Evolutionary conservation across 2,329 filamentous ascomycete genomes (phyloP), one percentile per base, ranked within the genome.

Genomic region (Neospermospora avenae): DNA sequence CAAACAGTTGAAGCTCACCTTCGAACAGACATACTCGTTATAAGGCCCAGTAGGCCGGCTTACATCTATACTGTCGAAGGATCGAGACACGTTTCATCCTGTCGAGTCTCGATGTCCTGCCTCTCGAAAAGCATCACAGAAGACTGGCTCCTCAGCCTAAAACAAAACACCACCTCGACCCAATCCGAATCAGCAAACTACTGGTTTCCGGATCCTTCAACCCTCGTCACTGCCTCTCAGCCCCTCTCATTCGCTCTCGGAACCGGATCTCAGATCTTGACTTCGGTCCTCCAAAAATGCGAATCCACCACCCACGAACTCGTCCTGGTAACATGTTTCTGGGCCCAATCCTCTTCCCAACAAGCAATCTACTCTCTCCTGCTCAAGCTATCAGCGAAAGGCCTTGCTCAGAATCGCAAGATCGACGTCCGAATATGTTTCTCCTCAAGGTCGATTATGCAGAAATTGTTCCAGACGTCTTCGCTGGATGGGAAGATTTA

Each of bases 251-350:
- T 87, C 63, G 76, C 77, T 25, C 72, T 86, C 16, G 85, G 84
- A 58, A 87, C 82, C 0, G 84, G 85, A 5, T 76, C 79, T 18
- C 80, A 80, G 4, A 79, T 87, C 31, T 77, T 78, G 0, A 75
- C 77, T 41, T 75, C 77, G 3, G 77, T 91, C 6, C 74, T 87
- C 0, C 84, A 88, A 1, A 83, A 85, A 8, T 80, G 93, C 3
- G 74, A 83, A 4, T 71, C 75, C 0, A 86, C 89, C 2, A 77
- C 81, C 37, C 75, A 80, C 51, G 89, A 91, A 68, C 77, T 93
- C 28, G 83, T 92, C 60, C 80, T 95, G 44, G 88, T 92, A 6
- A 93, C 90, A 8, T 93, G 90, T 73, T 95, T 93, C 74, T 93
- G 90, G 89, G 86, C 90, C 0, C 76, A 77, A 0, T 93, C 89